phyloP scores from a whole-genome alignment of 768 basidiomycete species.

The Termitomyces titanicus region DNA sequence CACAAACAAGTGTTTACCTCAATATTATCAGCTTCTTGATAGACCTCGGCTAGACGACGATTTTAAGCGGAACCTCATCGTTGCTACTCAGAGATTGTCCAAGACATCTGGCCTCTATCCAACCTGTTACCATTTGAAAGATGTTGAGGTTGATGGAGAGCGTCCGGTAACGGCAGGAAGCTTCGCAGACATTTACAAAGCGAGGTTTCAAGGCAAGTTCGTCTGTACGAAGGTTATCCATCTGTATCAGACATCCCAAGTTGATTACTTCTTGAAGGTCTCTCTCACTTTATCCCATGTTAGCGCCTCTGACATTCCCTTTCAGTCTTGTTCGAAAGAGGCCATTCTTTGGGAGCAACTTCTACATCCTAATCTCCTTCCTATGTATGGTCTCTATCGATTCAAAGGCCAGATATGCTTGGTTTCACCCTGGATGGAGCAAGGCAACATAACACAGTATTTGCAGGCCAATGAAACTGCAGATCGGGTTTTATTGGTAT shows the following conservation, averaged over 20 bases:
- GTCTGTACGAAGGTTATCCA: constrained; percentile 1
- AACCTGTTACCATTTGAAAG: neutral
- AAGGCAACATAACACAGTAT: constrained; percentile 24
- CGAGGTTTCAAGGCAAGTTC: neutral
- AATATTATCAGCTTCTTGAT: neutral
- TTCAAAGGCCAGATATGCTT: constrained; percentile 19
- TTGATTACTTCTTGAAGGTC: neutral
- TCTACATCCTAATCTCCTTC: constrained; percentile 24
- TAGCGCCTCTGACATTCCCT: neutral
- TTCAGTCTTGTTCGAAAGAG: constrained; percentile 8
- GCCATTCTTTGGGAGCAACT: constrained; percentile 23
- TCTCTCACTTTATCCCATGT: neutral
- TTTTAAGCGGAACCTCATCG: neutral
- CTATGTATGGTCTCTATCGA: constrained; percentile 24
- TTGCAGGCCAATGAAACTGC: constrained; percentile 18
- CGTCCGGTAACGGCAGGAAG: neutral
- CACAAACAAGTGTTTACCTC: neutral
- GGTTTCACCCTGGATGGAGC: constrained; percentile 24
- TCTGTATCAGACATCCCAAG: neutral
- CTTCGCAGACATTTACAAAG: neutral
- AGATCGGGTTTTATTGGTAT: constrained; percentile 10
- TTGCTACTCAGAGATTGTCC: neutral
- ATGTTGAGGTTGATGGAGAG: neutral
- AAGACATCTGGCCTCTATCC: neutral
- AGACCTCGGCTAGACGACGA: neutral